Evolutionary conservation across 2,329 filamentous ascomycete species (phyloP).

Genomic region (Penicillium sp.): DNA sequence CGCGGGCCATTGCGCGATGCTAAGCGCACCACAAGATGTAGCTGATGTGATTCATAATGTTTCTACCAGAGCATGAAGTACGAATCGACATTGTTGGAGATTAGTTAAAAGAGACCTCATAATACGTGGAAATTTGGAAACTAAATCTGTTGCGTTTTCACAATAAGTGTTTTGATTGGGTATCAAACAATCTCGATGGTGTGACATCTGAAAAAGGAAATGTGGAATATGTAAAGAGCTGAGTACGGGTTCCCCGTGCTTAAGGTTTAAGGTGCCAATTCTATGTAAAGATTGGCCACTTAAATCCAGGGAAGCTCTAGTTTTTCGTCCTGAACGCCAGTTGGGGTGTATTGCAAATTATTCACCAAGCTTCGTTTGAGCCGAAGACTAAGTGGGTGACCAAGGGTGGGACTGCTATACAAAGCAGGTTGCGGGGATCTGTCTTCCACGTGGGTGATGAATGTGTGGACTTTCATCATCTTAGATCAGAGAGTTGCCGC

Average conservation of each 20-base stretch:
- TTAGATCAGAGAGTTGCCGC: conserved; percentile 42
- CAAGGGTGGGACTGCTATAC: background rate
- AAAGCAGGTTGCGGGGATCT: background rate
- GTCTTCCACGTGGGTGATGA: background rate
- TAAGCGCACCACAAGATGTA: conserved; percentile 1
- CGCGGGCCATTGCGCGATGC: background rate
- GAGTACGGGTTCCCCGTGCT: background rate
- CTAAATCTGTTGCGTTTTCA: background rate
- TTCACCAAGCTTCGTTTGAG: background rate
- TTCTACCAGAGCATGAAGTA: background rate
- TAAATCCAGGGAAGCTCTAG: background rate
- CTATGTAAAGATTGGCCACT: background rate
- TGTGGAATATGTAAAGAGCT: background rate
- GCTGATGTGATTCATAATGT: conserved; percentile 2
- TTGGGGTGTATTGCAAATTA: background rate
- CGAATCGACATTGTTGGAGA: background rate
- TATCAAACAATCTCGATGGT: conserved; percentile 17
- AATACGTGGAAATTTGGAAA: background rate
- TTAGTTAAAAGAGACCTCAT: background rate
- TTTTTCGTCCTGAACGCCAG: background rate
- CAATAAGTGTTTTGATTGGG: conserved; percentile 17
- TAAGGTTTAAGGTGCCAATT: background rate
- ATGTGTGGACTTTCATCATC: too few species aligned
- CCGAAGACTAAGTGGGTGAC: background rate
- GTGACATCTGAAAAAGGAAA: conserved; percentile 3